Percentiles rank a stretch among this genome's conserved stretches.
These are phyloP conservation scores for Fusarium sp. DNA, from an alignment of 2,329 filamentous ascomycete genomes.

Conservation along the genomic window DNA sequence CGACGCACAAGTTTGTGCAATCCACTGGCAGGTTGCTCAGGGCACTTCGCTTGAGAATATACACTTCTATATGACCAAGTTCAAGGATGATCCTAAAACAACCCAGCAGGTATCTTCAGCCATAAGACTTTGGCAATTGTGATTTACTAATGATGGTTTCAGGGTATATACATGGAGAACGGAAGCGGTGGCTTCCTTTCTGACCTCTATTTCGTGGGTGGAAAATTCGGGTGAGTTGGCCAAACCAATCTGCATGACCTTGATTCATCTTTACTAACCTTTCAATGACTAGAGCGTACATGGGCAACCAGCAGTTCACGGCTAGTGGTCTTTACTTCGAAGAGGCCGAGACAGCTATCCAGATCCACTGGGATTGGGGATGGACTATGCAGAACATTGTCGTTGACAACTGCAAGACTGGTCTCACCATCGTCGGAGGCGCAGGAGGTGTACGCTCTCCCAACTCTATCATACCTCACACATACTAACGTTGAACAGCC, in stretches of 20 bases:
- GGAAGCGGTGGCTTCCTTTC: constrained; percentile 58
- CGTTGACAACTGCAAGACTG: constrained; percentile 70
- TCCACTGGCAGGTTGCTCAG: constrained; percentile 74
- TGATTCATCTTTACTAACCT: too few species aligned
- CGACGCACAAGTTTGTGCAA: constrained; percentile 53
- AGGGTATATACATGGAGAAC: constrained; percentile 47
- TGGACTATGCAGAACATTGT: constrained; percentile 76
- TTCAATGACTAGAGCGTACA: constrained; percentile 48
- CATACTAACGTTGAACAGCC: not conserved
- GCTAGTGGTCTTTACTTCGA: constrained; percentile 74
- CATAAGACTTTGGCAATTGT: not conserved
- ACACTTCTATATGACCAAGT: constrained; percentile 50
- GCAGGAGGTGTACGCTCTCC: constrained; percentile 15
- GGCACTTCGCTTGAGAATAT: constrained; percentile 64
- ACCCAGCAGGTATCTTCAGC: constrained; percentile 39
- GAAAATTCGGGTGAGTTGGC: constrained; percentile 62
- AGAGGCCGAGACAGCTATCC: constrained; percentile 70
- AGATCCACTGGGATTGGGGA: constrained; percentile 79
- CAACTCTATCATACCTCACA: not conserved
- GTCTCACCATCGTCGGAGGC: constrained; percentile 58
- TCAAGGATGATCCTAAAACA: constrained; percentile 43
- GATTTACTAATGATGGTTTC: not conserved
- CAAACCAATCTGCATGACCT: too few species aligned
- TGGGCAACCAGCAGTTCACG: constrained; percentile 75
- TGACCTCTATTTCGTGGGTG: constrained; percentile 72